Percentiles rank a stretch among this genome's conserved stretches.
Conservation (phyloP, 75 land plant genomes). For the Pinus albicaulis region DNA sequence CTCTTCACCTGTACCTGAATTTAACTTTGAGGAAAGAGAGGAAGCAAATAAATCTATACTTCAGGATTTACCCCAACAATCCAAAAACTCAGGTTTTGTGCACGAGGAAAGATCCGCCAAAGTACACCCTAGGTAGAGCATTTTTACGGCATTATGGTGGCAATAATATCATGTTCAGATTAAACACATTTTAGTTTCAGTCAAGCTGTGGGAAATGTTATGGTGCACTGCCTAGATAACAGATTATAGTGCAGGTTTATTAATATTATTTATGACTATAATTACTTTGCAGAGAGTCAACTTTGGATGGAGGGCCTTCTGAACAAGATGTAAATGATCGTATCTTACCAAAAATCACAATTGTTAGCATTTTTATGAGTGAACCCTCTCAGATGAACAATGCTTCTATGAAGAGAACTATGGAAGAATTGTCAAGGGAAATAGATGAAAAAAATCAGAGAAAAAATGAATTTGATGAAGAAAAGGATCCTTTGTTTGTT, state of each 20-base stretch:
- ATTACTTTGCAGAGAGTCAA: neutral
- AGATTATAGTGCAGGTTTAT: neutral
- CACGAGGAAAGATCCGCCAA: neutral
- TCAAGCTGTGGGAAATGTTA: neutral
- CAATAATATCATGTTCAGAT: neutral
- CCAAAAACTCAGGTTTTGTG: neutral
- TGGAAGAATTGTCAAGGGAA: slow-evolving; percentile 66
- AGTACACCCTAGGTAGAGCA: slow-evolving; percentile 3
- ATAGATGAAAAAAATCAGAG: slow-evolving; percentile 50
- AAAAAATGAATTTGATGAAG: slow-evolving; percentile 21
- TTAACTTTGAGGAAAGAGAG: neutral
- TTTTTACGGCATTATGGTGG: neutral
- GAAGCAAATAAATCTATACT: neutral
- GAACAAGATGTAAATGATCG: slow-evolving; percentile 9
- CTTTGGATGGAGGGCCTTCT: neutral
- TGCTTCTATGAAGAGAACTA: slow-evolving; percentile 51
- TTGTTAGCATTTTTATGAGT: slow-evolving; percentile 67
- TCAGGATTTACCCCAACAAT: neutral
- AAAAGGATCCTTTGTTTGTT: slow-evolving; percentile 77
- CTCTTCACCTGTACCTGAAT: slow-evolving; percentile 1
- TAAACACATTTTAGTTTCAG: neutral
- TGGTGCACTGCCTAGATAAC: neutral
- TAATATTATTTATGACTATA: neutral
- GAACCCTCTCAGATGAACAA: slow-evolving; percentile 46
- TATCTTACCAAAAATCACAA: slow-evolving; percentile 72